Percentiles rank a stretch among this genome's conserved stretches.
Evolutionary conservation across 2,329 filamentous ascomycete species (phyloP).

Genomic region (Tolypocladium tundrense): DNA sequence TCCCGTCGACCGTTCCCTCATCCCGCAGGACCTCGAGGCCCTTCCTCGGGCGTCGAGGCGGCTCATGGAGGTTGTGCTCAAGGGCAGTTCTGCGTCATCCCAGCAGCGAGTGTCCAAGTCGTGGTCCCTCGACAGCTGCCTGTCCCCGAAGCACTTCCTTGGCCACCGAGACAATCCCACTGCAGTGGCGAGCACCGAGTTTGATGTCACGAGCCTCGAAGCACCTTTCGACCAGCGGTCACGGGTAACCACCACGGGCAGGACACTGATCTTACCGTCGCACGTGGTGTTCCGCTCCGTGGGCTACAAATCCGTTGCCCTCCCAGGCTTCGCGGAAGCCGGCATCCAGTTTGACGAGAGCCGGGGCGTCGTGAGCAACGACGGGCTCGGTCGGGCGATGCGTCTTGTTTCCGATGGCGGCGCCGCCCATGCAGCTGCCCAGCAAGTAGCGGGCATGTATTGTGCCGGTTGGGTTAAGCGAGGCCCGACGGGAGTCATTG

Average conservation of each 20-base stretch:
- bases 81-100: constrained; percentile 51
- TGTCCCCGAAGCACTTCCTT: constrained; percentile 64
- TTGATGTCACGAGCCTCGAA: constrained; percentile 50
- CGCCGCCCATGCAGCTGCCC: constrained; percentile 22
- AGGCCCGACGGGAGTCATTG: constrained; percentile 91
- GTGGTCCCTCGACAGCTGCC: constrained; percentile 79
- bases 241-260: constrained; percentile 36
- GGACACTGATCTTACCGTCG: constrained; percentile 46
- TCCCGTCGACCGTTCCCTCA: constrained; percentile 52
- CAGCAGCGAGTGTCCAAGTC: constrained; percentile 43
- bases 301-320: constrained; percentile 74
- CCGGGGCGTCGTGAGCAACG: constrained; percentile 72
- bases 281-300: constrained; percentile 84
- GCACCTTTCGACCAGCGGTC: constrained; percentile 44
- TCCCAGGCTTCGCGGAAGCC: constrained; percentile 64
- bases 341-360: constrained; percentile 68
- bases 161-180: constrained; percentile 32
- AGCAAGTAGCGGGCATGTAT: constrained; percentile 61
- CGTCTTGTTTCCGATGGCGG: constrained; percentile 20
- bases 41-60: constrained; percentile 68
- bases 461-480: constrained; percentile 95
- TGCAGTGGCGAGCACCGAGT: constrained; percentile 54
- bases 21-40: constrained; percentile 57
- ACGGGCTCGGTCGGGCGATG: constrained; percentile 62
- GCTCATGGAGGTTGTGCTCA: constrained; percentile 69